Evolutionary conservation across 768 basidiomycete genomes (phyloP), one percentile per base, ranked within the genome.

Genomic region (Trametes maxima): DNA sequence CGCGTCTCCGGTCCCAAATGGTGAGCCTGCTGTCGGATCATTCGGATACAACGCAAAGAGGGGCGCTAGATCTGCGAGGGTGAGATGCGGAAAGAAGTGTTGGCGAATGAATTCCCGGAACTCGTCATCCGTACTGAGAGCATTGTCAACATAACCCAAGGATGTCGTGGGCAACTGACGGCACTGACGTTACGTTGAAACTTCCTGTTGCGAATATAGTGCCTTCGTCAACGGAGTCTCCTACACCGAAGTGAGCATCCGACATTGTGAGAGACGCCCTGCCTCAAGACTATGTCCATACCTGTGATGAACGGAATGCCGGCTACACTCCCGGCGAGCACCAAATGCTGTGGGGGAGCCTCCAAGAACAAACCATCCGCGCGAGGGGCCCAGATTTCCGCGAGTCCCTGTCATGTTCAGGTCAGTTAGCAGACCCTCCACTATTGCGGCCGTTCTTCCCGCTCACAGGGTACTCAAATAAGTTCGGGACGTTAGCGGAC

Each of bases 351-450:
- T 3, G 81, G 48, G 12, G 50, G 65, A 28, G 78, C 80, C 1
- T 75, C 75, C 33, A 85, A 55, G 64, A 84, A 80, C 1, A 74
- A 66, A 1, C 81, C 82, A 61, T 85, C 84, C 72, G 54, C 69
- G 8, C 80, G 76, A 35, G 82, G 82, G 3, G 78, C 67, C 81
- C 81, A 85, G 0, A 80, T 74, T 39, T 82, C 68, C 21, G 67
- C 69, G 45, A 82, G 66, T 0, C 80, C 78, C 82, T 82, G 33
- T 28, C 17, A 13, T 10, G 5, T 13, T n/a, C 21, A 8, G 7
- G 46, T 25, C 22, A 12, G 46, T 45, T 22, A 22, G n/a, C 44
- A 11, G 44, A 19, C n/a, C 6, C 21, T 8, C 28, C 4, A 33
- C 8, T 33, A 33, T 33, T 33, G 28, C n/a, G n/a, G n/a, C n/a